These are phyloP conservation scores for Saccharomyces hybrid DNA, from an alignment of 1,139 yeast species.

Conservation along the genomic window DNA sequence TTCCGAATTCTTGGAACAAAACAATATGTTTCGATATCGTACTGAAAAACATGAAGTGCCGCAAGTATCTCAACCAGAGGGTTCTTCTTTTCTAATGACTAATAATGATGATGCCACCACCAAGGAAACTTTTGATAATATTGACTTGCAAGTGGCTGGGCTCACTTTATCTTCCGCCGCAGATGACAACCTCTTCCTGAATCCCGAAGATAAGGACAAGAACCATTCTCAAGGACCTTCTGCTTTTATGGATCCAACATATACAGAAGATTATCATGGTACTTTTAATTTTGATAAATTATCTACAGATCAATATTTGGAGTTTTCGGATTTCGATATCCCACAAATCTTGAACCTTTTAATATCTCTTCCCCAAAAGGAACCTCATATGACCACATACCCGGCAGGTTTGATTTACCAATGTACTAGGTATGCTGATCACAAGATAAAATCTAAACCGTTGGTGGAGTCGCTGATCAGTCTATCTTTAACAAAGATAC, in stretches of 20 bases:
- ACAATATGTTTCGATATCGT: constrained; percentile 29
- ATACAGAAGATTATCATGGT: not conserved
- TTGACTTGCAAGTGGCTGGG: constrained; percentile 47
- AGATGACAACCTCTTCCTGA: constrained; percentile 21
- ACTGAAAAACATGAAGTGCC: not conserved
- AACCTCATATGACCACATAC: constrained; percentile 48
- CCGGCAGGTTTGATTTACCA: constrained; percentile 68
- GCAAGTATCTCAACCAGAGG: constrained; percentile 9
- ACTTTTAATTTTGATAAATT: constrained; percentile 30
- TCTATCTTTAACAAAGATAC: constrained; percentile 52
- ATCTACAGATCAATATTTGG: constrained; percentile 36
- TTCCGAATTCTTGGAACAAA: constrained; percentile 36
- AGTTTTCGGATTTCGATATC: constrained; percentile 61
- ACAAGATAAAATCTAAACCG: constrained; percentile 44
- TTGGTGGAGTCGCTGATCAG: constrained; percentile 53
- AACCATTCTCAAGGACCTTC: not conserved
- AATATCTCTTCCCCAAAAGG: constrained; percentile 39
- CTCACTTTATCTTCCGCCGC: constrained; percentile 16
- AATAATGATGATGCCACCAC: constrained; percentile 17
- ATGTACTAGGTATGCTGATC: constrained; percentile 55
- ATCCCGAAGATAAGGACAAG: constrained; percentile 11
- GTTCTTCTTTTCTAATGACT: not conserved
- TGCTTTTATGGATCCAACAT: not conserved
- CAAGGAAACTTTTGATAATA: constrained; percentile 36
- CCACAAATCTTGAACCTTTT: constrained; percentile 52